Base-by-base conservation (phyloP, 2,329 filamentous ascomycete genomes). In the Xylaria sp. region DNA sequence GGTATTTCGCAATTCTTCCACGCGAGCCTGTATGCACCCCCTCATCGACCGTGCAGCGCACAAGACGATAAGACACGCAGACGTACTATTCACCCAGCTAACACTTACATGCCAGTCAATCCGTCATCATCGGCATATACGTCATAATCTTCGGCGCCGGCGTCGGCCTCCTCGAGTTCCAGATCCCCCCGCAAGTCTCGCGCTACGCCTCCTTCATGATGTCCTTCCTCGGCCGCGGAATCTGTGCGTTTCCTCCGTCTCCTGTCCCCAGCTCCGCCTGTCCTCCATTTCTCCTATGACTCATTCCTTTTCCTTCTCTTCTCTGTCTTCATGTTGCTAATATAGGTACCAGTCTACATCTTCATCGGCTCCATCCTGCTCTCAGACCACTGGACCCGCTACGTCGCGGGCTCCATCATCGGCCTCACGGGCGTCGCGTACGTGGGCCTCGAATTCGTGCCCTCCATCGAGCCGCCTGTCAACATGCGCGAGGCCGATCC, bases 201-300 rank as follows among this genome's bases (percentile, higher is more conserved):
- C 88, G 91, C 78, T 96, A 97, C 80, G 93, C 92, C 57, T 96
- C 91, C 9, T 99, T 99, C 81, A 87, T 97, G 76, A 97, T 97
- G 81, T 96, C 91, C 59, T 97, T 99, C 82, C 79, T 97, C 68
- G 94, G 94, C 63, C 92, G 94, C 73, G 94, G 94, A 76, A 82
- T 91, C 74, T 97, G 92, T 96, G 85, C 78, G 91, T 86, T 13
- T 13, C 23, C 23, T 49, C 47, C 8, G 2, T 8, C 4, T 3
- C 47, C 10, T 19, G 18, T 44, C 34, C 16, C 54, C 35, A 16
- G 16, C 55, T 56, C 42, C 16, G 16, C 16, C 16, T 16, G 16
- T 16, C 16, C 16, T 1, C 16, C 16, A 16, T 16, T 16, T 39
- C 16, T 37, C 23, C 8, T 7, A 35, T 16, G 16, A 16, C 16